A percentile compares a stretch with the other conserved stretches of the same genome.
phyloP scores from a whole-genome alignment of 176 grass and related monocot genomes.

The Oryza glumipatula region DNA sequence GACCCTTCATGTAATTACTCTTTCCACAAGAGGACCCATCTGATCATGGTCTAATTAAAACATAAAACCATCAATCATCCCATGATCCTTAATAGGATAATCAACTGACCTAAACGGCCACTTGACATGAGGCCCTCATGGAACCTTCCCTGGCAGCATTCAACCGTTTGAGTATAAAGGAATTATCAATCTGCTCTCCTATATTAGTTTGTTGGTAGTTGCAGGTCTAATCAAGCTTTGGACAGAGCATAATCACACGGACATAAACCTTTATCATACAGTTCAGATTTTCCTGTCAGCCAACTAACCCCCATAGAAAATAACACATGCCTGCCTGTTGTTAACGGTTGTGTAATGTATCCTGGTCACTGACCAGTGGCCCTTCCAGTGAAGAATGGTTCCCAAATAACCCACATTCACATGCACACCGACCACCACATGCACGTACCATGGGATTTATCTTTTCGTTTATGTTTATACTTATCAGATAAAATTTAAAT shows the following conservation, averaged over 20 bases:
- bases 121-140: not conserved
- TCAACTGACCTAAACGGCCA: not conserved
- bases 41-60: slow-evolving; percentile 5
- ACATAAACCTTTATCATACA: not conserved
- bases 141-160: slow-evolving; percentile 21
- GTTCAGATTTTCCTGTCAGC: not conserved
- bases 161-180: not conserved
- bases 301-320: not conserved
- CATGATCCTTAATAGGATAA: slow-evolving; percentile 13
- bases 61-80: slow-evolving; percentile 19
- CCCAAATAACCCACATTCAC: too few relatives aligned
- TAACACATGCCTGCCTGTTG: not conserved
- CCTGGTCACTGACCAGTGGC: not conserved
- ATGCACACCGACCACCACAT: too few relatives aligned
- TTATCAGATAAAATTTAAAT: too few relatives aligned
- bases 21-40: not conserved
- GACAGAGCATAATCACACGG: not conserved
- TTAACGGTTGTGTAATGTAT: not conserved
- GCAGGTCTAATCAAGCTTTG: slow-evolving; percentile 2
- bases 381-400: not conserved
- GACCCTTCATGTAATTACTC: not conserved
- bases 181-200: not conserved
- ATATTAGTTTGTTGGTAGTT: not conserved
- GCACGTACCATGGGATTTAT: too few relatives aligned
- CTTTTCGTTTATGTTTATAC: too few relatives aligned